Base-by-base conservation (phyloP, 1,284 basidiomycete species). In the Heliocybe sulcata region DNA sequence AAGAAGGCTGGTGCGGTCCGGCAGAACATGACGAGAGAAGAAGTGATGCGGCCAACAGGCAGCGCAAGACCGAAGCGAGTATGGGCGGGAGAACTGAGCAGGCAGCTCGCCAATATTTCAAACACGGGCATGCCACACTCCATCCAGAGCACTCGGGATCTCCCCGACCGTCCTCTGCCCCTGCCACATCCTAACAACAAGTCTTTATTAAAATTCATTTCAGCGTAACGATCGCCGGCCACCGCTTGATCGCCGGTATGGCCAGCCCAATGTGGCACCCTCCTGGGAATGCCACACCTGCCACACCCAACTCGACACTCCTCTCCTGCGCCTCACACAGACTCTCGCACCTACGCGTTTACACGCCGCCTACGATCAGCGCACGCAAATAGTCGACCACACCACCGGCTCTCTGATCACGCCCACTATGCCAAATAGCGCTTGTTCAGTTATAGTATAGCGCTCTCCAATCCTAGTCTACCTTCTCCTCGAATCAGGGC, bases 1-100 rank as follows among this genome's bases (percentile, higher is more conserved):
- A 29, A 49, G 22, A 49, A 49, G 47, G 22, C 47, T 49, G 12
- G 47, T n/a, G 27, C 47, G 47, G 47, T 49, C 47, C 47, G 47
- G 47, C 9, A 26, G 47, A 26, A 26, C 47, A 49, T 26, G 23
- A 12, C 47, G n/a, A 25, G 47, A 29, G 47, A 49, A 49, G 47
- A 26, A 49, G 22, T 42, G 38, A 42, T 42, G n/a, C 38, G n/a
- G 38, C 12, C 3, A 20, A 20, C 38, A 42, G 38, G 8, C 38
- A 16, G 38, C 6, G 8, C 19, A 20, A 16, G 33, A 35, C 33
- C 16, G 16, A 42, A 16, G 8, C 38, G 16, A 42, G 38, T 20
- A 20, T 6, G 38, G 6, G 12, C 38, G 38, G 38, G 19, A 42
- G 38, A 42, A 42, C 38, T 42, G 38, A 42, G 38, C 38, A 42